Evolutionary conservation across 192 early-diverging fungal species (phyloP), one percentile per base, ranked within the genome.

Genomic region (Coemansia nantahalensis): DNA sequence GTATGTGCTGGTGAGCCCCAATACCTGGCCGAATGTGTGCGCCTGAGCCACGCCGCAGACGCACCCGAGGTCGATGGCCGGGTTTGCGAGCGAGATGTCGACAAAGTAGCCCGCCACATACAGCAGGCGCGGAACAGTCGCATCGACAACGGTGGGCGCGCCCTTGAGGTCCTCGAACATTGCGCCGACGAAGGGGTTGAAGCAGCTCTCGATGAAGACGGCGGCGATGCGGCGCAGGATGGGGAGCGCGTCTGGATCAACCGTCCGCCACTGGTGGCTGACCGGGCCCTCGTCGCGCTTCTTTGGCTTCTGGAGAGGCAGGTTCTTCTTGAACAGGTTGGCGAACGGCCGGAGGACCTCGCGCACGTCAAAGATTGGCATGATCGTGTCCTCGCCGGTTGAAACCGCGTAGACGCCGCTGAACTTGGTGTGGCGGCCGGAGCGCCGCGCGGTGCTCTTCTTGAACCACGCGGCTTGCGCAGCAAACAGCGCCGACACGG

Each of bases 381-480:
- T 73, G 3, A 79, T 51, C 0, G 62, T 63, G 39, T 62, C 66
- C 16, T 65, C 56, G 12, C 76, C 65, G 2, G 72, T 68, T 12
- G 72, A 68, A 0, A 84, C 65, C 4, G 79, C 76, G 41, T 81
- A 85, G 16, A 82, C 80, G n/a, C 85, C 82, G 26, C 86, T 84
- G 65, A 89, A 89, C 48, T 83, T 62, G 23, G 81, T 80, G 39
- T 89, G 86, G 23, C 86, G 62, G 39, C 54, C 45, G 7, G 48
- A 42, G 55, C 26, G 79, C 51, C 40, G 51, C 24, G 43, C 39
- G 42, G 35, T 17, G n/a, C 39, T 42, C 1, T 37, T 16, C 31
- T 68, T 44, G 24, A 66, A 73, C 58, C 61, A 63, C 19, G 35
- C 51, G 35, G 36, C 40, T 33, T 26, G 46, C 48, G 44, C 62